These are phyloP conservation scores for Podila epigama DNA, from an alignment of 192 early-diverging fungal genomes.

Conservation along the genomic window DNA sequence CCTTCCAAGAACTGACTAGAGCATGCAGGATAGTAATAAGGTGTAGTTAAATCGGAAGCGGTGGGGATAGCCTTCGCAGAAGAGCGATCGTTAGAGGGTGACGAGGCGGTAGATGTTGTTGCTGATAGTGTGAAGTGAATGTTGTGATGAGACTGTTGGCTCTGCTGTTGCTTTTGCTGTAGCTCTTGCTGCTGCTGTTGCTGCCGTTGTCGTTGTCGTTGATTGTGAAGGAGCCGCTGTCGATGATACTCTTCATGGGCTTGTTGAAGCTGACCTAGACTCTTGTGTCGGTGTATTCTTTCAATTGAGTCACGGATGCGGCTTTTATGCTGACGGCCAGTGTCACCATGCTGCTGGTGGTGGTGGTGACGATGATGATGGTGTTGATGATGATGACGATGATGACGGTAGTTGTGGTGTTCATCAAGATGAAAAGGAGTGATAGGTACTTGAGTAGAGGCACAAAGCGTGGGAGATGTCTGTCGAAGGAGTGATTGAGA, in stretches of 20 bases:
- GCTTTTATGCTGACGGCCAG: background rate
- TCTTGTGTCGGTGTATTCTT: background rate
- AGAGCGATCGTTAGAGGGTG: background rate
- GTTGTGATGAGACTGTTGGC: background rate
- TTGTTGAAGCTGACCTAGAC: background rate
- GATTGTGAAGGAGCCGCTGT: conserved; percentile 9
- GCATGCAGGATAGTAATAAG: background rate
- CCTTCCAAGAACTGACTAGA: conserved; percentile 3
- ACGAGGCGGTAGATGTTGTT: background rate
- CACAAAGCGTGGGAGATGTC: background rate
- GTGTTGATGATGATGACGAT: background rate
- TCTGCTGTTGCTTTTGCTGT: background rate
- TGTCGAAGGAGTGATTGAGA: conserved; percentile 6
- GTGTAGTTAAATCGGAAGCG: background rate
- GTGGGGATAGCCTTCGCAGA: too few species aligned
- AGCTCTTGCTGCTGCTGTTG: background rate
- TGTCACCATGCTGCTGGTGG: background rate
- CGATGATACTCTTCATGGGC: conserved; percentile 27
- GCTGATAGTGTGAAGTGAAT: background rate
- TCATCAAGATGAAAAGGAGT: background rate
- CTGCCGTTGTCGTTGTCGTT: background rate
- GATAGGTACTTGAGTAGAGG: too few species aligned
- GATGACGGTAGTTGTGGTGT: background rate
- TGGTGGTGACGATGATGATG: background rate
- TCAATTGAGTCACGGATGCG: background rate